Evolutionary conservation across 129 eudicot species (phyloP), one percentile per base, ranked within the genome.

Genomic region (Sambucus nigra): DNA sequence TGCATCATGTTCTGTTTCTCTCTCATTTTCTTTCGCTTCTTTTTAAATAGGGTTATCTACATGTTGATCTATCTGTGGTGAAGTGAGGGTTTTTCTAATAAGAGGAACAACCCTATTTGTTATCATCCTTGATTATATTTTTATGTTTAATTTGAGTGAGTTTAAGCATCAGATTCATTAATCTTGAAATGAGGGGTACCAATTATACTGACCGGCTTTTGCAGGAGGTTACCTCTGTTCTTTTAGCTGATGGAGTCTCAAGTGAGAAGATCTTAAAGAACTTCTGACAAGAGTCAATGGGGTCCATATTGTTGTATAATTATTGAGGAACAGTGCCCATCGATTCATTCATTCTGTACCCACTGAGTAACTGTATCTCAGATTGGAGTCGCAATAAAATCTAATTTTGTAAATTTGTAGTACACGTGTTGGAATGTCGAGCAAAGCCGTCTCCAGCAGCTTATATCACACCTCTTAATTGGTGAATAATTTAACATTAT

Each of bases 171-270:
- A 12, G 3, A 9, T 35, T 40, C 21, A 5, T 19, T 18, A 18
- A 47, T 5, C 8, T 19, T 47, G 28, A 15, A 21, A 19, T 5
- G 22, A 12, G 46, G 46, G 52, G 23, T 47, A 19, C 19, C 12
- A 14, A 4, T 15, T 23, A 57, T 22, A 21, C 2, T 18, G 9
- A 55, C 58, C 51, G 51, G 45, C 29, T 49, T 57, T 72, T 75
- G 84, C 85, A 88, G 97, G 97, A 88, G 33, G 81, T 88, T 24
- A 80, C 83, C 44, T 80, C 92, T 47, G 66, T 78, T 47, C 87
- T 88, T 57, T 76, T 74, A n/a, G 78, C 79, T 21, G 78, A 80
- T 59, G 97, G 94, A 16, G 85, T 88, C 27, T 62, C 85, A 16
- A 40, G 47, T 32, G 72, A 71, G 64, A 88, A 76, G 74, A 88